phyloP scores from a whole-genome alignment of 2,329 filamentous ascomycete genomes.

The Fusarium nisikadoi region DNA sequence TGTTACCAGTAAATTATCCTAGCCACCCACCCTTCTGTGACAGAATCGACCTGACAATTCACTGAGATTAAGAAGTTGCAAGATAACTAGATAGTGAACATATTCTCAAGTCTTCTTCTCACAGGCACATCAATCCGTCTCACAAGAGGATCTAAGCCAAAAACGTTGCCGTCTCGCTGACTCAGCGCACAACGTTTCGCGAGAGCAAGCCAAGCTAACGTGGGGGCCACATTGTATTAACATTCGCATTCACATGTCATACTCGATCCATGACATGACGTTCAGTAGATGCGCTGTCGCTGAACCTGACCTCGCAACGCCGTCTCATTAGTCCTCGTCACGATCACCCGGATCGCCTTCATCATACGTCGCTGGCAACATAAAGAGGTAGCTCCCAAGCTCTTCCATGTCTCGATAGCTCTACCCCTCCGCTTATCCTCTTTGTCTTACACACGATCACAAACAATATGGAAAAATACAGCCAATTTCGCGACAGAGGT shows the following conservation, averaged over 20 bases:
- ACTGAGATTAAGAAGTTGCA: background rate
- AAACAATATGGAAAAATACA: slow-evolving; percentile 87
- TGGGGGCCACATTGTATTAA: slow-evolving; percentile 21
- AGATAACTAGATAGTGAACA: rapidly evolving
- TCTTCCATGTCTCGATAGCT: slow-evolving; percentile 41
- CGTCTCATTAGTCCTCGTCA: slow-evolving; percentile 11
- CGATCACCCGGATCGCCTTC: slow-evolving; percentile 3
- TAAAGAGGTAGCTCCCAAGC: slow-evolving; percentile 9
- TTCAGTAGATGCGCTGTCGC: slow-evolving; percentile 35
- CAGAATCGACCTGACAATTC: background rate
- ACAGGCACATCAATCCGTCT: background rate
- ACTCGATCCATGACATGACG: slow-evolving; percentile 24
- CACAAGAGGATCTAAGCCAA: background rate
- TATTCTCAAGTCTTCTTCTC: background rate
- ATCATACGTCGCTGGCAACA: background rate
- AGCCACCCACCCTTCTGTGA: background rate
- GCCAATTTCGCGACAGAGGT: slow-evolving; percentile 92
- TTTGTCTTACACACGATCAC: slow-evolving; percentile 19
- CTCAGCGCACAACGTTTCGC: slow-evolving; percentile 7
- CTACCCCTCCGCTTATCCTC: slow-evolving; percentile 11
- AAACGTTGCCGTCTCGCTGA: slow-evolving; percentile 12
- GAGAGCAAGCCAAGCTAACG: slow-evolving; percentile 11
- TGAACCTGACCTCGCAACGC: slow-evolving; percentile 29
- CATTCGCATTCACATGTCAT: slow-evolving; percentile 38
- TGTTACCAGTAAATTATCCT: background rate